A percentile compares a stretch with the other conserved stretches of the same genome.
Evolutionary conservation across 176 grass and related monocot genomes (phyloP).

Genomic region (Musa itinerans): DNA sequence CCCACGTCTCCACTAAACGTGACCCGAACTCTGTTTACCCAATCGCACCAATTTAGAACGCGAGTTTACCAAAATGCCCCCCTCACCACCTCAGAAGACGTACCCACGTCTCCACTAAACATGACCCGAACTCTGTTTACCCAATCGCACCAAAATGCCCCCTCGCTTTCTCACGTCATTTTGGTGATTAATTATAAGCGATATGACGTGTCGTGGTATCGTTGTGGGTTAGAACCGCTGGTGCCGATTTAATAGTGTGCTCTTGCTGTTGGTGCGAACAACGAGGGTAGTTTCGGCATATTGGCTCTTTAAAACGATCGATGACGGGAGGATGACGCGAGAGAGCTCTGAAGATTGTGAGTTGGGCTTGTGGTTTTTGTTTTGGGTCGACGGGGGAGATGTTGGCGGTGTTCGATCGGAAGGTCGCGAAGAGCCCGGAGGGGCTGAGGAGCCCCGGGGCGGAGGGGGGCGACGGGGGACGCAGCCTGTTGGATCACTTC

Average conservation of each 20-base stretch:
- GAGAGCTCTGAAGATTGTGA: background rate
- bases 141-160: background rate
- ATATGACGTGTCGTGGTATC: background rate
- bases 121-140: background rate
- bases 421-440: conserved; percentile 60
- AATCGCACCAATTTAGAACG: background rate
- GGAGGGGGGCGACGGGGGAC: conserved; percentile 13
- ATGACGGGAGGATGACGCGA: background rate
- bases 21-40: background rate
- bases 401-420: conserved; percentile 61
- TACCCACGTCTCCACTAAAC: background rate
- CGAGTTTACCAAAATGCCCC: too few species aligned
- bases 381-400: conserved; percentile 13
- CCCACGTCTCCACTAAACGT: background rate
- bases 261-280: too few species aligned
- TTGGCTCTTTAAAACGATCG: background rate
- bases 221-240: background rate
- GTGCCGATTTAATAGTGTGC: background rate
- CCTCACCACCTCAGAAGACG: too few species aligned
- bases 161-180: too few species aligned
- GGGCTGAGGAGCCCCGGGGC: conserved; percentile 34
- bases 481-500: conserved; percentile 29
- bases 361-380: background rate
- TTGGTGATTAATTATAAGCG: too few species aligned
- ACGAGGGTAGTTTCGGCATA: background rate